Evolutionary conservation across 2,329 filamentous ascomycete genomes (phyloP).

Genomic region (Arthrobotrys sphaeroides): DNA sequence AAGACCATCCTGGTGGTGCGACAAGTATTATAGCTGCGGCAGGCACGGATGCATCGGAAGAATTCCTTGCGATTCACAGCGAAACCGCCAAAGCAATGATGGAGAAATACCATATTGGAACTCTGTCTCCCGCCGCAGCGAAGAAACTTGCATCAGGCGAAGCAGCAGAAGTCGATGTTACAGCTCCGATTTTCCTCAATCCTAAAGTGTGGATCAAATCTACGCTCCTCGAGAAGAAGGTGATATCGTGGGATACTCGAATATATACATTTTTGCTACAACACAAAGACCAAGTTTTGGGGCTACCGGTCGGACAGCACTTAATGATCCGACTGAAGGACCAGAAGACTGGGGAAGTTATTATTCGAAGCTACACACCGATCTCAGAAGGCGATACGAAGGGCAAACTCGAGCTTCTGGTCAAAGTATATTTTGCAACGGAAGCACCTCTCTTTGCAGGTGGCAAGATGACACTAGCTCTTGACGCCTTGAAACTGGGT

Average conservation of each 20-base stretch:
- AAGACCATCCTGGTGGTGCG: slow-evolving; percentile 85
- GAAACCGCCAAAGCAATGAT: slow-evolving; percentile 94
- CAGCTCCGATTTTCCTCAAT: slow-evolving; percentile 74
- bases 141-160: slow-evolving; percentile 66
- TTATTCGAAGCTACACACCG: slow-evolving; percentile 88
- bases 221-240: slow-evolving; percentile 73
- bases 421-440: slow-evolving; percentile 80
- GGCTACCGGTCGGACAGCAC: slow-evolving; percentile 85
- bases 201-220: slow-evolving; percentile 78
- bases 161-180: slow-evolving; percentile 58
- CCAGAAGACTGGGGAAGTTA: slow-evolving; percentile 73
- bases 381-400: slow-evolving; percentile 72
- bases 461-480: slow-evolving; percentile 82
- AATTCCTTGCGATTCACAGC: slow-evolving; percentile 91
- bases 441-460: slow-evolving; percentile 63
- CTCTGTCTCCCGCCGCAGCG: slow-evolving; percentile 71
- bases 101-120: slow-evolving; percentile 83
- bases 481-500: slow-evolving; percentile 76
- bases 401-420: slow-evolving; percentile 76
- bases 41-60: slow-evolving; percentile 83
- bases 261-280: slow-evolving; percentile 84
- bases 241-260: slow-evolving; percentile 78
- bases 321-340: slow-evolving; percentile 83
- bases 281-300: slow-evolving; percentile 74
- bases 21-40: slow-evolving; percentile 83